Percentiles rank a stretch among this genome's conserved stretches.
Conservation (phyloP, 1,284 basidiomycete genomes). For the Boletus chippewaensis region DNA sequence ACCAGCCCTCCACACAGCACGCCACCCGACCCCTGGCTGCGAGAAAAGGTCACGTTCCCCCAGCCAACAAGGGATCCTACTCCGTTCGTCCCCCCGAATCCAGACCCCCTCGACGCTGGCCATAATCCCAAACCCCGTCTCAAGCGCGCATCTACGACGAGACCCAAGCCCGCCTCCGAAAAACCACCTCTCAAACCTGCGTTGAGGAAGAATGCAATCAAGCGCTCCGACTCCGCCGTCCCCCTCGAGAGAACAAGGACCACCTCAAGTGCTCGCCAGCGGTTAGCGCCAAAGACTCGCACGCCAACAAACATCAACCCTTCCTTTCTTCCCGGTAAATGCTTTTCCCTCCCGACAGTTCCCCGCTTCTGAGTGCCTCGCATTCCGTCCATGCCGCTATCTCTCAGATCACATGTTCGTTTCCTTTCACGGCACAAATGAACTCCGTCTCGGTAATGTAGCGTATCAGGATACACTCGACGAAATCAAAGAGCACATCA, state of each 20-base stretch:
- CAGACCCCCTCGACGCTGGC: conserved; percentile 16
- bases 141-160: conserved; percentile 23
- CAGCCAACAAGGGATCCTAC: conserved; percentile 11
- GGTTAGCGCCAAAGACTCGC: conserved; percentile 31
- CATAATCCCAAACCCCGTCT: conserved; percentile 21
- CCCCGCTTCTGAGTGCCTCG: conserved; percentile 9
- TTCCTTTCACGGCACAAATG: conserved; percentile 42
- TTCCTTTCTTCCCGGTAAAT: conserved; percentile 31
- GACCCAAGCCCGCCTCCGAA: conserved; percentile 20
- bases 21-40: conserved; percentile 23
- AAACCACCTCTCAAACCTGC: conserved; percentile 48
- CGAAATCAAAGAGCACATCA: conserved; percentile 37
- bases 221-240: conserved; percentile 20
- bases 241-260: conserved; percentile 32
- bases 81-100: conserved; percentile 26
- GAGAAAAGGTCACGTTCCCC: conserved; percentile 23
- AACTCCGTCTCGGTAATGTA: conserved; percentile 39
- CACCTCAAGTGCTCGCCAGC: conserved; percentile 29
- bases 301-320: conserved; percentile 31
- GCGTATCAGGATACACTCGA: conserved; percentile 34
- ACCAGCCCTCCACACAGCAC: conserved; percentile 19
- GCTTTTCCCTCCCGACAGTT: conserved; percentile 2
- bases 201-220: conserved; percentile 42
- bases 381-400: conserved; percentile 15
- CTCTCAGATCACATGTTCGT: conserved; percentile 50